Conservation (phyloP, 345 rosid species). For the Conringia planisiliqua region DNA sequence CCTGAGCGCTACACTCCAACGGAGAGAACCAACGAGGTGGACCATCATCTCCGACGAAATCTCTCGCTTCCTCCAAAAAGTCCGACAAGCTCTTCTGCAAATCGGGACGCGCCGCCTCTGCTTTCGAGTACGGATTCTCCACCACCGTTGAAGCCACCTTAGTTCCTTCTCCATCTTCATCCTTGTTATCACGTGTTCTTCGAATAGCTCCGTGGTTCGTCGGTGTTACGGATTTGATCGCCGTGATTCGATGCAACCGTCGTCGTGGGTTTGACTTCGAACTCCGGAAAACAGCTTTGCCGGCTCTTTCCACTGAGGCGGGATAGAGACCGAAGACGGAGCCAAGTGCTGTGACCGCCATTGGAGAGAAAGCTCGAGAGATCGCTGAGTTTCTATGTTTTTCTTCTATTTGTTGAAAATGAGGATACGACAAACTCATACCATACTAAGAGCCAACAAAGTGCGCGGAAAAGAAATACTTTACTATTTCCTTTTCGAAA, state of each 20-base stretch:
- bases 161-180: neutral
- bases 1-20: conserved; percentile 37
- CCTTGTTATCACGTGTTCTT: neutral
- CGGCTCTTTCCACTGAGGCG: neutral
- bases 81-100: conserved; percentile 38
- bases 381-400: neutral
- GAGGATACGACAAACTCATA: neutral
- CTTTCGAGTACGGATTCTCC: conserved; percentile 19
- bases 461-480: neutral
- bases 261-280: neutral
- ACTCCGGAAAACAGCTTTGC: neutral
- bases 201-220: neutral
- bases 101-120: conserved; percentile 18
- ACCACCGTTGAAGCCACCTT: neutral
- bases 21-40: conserved; percentile 78
- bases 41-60: conserved; percentile 36
- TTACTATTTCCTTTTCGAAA: neutral
- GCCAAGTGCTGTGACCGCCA: conserved; percentile 1
- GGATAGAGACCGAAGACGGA: neutral
- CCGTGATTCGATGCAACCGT: neutral
- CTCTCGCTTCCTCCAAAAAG: conserved; percentile 37
- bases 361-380: conserved; percentile 7
- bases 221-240: neutral
- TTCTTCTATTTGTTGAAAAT: neutral
- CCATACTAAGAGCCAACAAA: neutral